A percentile compares a stretch with the other conserved stretches of the same genome.
phyloP scores from a whole-genome alignment of 2,329 filamentous ascomycete species.

The Neonectria punicea region DNA sequence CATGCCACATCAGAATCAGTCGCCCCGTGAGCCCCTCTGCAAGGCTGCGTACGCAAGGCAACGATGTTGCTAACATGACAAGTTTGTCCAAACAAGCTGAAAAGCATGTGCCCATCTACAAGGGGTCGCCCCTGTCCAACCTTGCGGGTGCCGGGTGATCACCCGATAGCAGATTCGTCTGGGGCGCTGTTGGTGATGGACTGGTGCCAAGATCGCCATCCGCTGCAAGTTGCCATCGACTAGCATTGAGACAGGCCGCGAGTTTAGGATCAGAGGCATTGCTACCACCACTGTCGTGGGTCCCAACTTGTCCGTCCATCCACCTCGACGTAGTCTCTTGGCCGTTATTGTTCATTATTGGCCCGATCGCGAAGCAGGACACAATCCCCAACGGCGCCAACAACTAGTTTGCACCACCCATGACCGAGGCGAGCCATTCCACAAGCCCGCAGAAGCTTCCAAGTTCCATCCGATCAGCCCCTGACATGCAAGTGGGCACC shows the following conservation, averaged over 20 bases:
- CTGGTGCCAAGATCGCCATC: conserved; percentile 13
- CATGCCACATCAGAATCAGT: not conserved
- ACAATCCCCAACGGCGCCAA: conserved; percentile 22
- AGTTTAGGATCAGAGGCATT: conserved; percentile 1
- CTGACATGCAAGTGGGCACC: conserved; percentile 29
- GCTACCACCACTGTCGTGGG: not conserved
- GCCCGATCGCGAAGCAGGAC: not conserved
- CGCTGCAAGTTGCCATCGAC: not conserved
- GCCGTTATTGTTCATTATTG: not conserved
- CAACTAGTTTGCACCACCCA: conserved; percentile 24
- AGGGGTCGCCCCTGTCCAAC: conserved; percentile 16
- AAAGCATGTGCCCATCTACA: conserved; percentile 3
- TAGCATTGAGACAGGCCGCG: conserved; percentile 18
- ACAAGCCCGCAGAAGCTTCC: conserved; percentile 27
- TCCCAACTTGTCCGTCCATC: not conserved
- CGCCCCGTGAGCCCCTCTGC: not conserved
- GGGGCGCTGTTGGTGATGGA: conserved; percentile 12
- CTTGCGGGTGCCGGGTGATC: conserved; percentile 19
- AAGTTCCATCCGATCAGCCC: conserved; percentile 22
- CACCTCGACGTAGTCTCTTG: not conserved
- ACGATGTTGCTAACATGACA: not conserved
- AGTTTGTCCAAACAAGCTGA: conserved; percentile 12
- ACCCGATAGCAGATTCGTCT: conserved; percentile 18
- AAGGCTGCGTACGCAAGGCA: conserved; percentile 5
- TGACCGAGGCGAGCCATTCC: conserved; percentile 23